Evolutionary conservation across 2,329 filamentous ascomycete species (phyloP).

Genomic region (Macrophomina phaseolina): DNA sequence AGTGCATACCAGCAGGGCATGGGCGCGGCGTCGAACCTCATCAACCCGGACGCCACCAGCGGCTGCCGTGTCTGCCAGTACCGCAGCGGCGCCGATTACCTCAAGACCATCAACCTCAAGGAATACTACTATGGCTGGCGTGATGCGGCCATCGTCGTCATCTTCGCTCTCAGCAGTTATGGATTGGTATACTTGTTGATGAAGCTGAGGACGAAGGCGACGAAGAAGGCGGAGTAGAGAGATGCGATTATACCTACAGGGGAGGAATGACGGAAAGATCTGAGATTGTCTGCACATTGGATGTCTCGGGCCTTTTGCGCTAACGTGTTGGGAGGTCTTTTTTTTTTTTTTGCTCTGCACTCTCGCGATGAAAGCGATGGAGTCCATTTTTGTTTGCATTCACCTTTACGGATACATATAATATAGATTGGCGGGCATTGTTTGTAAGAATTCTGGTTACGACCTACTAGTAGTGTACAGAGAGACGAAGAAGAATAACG

Average conservation of each 20-base stretch:
- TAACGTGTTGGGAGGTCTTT: not conserved
- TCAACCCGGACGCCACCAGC: constrained; percentile 64
- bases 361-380: too few species aligned
- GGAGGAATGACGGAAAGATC: too few species aligned
- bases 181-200: constrained; percentile 52
- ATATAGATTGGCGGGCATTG: not conserved
- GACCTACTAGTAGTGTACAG: not conserved
- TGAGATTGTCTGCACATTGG: too few species aligned
- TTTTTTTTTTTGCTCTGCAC: too few species aligned
- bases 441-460: not conserved
- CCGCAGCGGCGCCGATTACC: constrained; percentile 62
- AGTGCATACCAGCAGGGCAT: constrained; percentile 56
- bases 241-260: not conserved
- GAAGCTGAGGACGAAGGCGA: constrained; percentile 50
- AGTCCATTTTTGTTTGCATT: too few species aligned
- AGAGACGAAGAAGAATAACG: not conserved
- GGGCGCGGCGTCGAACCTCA: constrained; percentile 57
- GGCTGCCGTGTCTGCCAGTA: constrained; percentile 69
- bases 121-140: constrained; percentile 69
- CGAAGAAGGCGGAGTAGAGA: constrained; percentile 46
- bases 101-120: constrained; percentile 62
- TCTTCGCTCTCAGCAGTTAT: constrained; percentile 64
- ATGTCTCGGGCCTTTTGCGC: not conserved
- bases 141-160: constrained; percentile 64
- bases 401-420: too few species aligned